These are phyloP conservation scores for Fusarium pseudocircinatum DNA, from an alignment of 2,329 filamentous ascomycete genomes.

Conservation along the genomic window DNA sequence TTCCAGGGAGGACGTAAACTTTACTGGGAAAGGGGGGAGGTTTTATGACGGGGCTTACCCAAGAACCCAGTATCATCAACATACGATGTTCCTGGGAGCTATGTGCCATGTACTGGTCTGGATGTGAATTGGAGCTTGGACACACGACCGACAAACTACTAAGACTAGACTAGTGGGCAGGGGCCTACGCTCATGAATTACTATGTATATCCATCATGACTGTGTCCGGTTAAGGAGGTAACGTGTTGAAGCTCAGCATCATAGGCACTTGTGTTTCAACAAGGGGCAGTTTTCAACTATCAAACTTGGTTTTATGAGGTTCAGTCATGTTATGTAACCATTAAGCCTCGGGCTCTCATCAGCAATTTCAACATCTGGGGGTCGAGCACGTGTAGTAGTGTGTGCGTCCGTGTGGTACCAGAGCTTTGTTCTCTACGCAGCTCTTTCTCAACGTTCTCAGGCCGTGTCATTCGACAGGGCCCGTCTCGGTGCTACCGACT, in stretches of 20 bases:
- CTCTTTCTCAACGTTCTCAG: conserved; percentile 2
- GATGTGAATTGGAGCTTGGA: conserved; percentile 33
- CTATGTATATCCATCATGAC: conserved; percentile 13
- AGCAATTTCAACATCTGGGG: background rate
- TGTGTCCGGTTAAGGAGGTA: background rate
- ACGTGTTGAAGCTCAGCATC: background rate
- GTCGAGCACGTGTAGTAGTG: background rate
- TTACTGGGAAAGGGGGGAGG: background rate
- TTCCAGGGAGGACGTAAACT: background rate
- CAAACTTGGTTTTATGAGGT: background rate
- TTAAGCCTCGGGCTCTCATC: background rate
- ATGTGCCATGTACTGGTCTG: background rate
- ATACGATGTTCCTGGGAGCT: background rate
- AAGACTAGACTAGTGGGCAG: conserved; percentile 16
- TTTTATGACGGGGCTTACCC: background rate
- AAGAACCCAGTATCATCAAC: background rate
- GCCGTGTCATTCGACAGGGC: conserved; percentile 10
- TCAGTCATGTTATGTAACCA: too few relatives aligned
- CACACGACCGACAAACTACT: conserved; percentile 8
- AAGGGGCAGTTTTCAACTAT: background rate
- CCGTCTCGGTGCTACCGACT: conserved; percentile 7
- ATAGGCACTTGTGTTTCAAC: background rate
- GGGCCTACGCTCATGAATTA: conserved; percentile 8
- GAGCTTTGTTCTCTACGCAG: conserved; percentile 8
- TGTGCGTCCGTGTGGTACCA: background rate